These are phyloP conservation scores for Pythium chondricola DNA, from an alignment of 352 stramenopile species.

Conservation along the genomic window DNA sequence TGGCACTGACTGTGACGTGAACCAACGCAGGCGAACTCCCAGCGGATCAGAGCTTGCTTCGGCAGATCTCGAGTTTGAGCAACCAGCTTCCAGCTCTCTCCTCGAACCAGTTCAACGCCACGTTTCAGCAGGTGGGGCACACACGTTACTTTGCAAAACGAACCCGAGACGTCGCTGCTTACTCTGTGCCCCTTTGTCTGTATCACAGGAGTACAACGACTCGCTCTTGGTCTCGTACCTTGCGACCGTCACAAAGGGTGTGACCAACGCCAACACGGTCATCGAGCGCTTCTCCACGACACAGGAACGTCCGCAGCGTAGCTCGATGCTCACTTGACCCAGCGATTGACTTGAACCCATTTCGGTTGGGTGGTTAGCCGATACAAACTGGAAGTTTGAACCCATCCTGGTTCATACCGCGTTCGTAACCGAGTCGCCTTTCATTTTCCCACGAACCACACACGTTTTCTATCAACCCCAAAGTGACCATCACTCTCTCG, in stretches of 20 bases:
- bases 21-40: conserved; percentile 59
- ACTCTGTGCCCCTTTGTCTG: too few relatives aligned
- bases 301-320: conserved; percentile 62
- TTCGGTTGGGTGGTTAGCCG: neutral
- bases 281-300: conserved; percentile 72
- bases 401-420: neutral
- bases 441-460: conserved; percentile 6
- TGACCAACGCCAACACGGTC: conserved; percentile 69
- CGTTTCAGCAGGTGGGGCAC: conserved; percentile 52
- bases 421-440: too few relatives aligned
- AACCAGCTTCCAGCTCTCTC: conserved; percentile 79
- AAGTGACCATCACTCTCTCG: neutral
- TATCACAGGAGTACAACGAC: conserved; percentile 73
- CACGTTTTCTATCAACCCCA: conserved; percentile 1
- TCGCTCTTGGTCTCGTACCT: conserved; percentile 78
- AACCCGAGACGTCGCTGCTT: too few relatives aligned
- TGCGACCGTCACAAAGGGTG: conserved; percentile 77
- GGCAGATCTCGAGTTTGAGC: conserved; percentile 82
- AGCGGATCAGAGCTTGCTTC: conserved; percentile 72
- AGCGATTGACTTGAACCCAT: neutral
- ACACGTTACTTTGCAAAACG: too few relatives aligned
- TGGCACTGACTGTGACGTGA: too few relatives aligned
- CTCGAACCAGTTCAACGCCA: conserved; percentile 61
- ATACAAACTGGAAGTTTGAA: neutral
- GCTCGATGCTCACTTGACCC: conserved; percentile 21